phyloP scores from a whole-genome alignment of 2,329 filamentous ascomycete species.

The Alternaria infectoria region DNA sequence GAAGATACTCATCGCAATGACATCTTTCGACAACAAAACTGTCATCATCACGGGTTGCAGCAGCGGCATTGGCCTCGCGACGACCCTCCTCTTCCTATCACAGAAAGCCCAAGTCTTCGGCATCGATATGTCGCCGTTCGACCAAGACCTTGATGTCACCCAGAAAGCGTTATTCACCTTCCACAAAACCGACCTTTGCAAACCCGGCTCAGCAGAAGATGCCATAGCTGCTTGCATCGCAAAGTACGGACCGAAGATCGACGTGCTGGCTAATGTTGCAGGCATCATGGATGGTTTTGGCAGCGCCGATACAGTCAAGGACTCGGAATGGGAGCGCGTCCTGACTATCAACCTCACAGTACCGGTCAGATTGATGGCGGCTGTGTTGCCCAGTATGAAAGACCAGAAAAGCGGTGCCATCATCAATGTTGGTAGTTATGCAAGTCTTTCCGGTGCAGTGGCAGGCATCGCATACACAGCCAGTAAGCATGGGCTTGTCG shows the following conservation, averaged over 20 bases:
- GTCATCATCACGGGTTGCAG: slow-evolving; percentile 33
- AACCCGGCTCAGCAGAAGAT: slow-evolving; percentile 16
- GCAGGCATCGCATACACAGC: slow-evolving; percentile 56
- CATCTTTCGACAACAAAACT: slow-evolving; percentile 12
- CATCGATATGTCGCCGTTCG: slow-evolving; percentile 29
- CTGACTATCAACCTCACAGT: slow-evolving; percentile 53
- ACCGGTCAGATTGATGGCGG: slow-evolving; percentile 54
- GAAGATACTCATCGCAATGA: not conserved
- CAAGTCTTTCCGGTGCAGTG: slow-evolving; percentile 46
- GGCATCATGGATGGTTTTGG: slow-evolving; percentile 52
- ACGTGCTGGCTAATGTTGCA: slow-evolving; percentile 55
- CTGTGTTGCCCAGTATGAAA: slow-evolving; percentile 52
- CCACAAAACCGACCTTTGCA: slow-evolving; percentile 24
- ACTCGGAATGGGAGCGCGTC: slow-evolving; percentile 51
- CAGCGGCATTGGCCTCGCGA: slow-evolving; percentile 34
- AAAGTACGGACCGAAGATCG: slow-evolving; percentile 29
- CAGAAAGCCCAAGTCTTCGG: slow-evolving; percentile 30
- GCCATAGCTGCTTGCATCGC: slow-evolving; percentile 22
- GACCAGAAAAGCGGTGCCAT: slow-evolving; percentile 49
- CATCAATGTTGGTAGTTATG: slow-evolving; percentile 48
- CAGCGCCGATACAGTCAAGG: slow-evolving; percentile 47
- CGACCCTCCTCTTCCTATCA: slow-evolving; percentile 23
- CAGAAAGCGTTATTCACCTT: slow-evolving; percentile 17
- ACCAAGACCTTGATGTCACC: not conserved
- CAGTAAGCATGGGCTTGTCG: slow-evolving; percentile 54